Evolutionary conservation across 495 filamentous ascomycete species (phyloP), one percentile per base, ranked within the genome.

Genomic region (Trichoderma orchidacearum): DNA sequence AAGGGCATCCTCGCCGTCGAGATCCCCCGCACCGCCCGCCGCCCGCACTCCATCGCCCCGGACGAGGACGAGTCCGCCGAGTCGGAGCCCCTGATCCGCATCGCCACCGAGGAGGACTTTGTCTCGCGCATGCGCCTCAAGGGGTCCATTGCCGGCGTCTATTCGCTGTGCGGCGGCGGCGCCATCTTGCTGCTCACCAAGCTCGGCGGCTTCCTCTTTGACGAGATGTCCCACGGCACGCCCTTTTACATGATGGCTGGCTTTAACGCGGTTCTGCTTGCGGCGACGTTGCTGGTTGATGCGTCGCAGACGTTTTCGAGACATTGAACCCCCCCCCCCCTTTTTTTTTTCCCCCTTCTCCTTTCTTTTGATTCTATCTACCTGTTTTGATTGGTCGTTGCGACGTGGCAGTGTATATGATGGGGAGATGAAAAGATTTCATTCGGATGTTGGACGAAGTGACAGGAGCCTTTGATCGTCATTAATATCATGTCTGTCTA

Each of bases 171-270:
- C 55, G 93, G 93, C 12, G 93, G 92, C n/a, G 84, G 82, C 0
- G 93, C 91, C 0, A 98, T 98, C 30, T 64, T 98, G 52, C 68
- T 96, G 2, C 74, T 98, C 27, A 98, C 93, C 21, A 98, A 98
- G 69, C 65, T 90, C 15, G 93, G 93, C n/a, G 93, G 93, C 0
- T 76, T 80, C 25, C 65, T 95, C 48, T 96, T 95, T 64, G 90
- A 96, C 68, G 68, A 59, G 23, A 64, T 82, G 55, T 81, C 81
- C 4, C 74, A 74, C 3, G 85, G 86, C 1, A 83, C 87, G 36
- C 93, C 93, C 12, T 97, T 98, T 67, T 93, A 86, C 70, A 83
- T 97, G 74, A 85, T 98, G 80, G 89, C 90, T 0, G 73, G 72
- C 0, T 97, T 97, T 62, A 96, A 98, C 65, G 87, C 68, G 7